Evolutionary conservation across 2,329 filamentous ascomycete genomes (phyloP), one percentile per base, ranked within the genome.

Genomic region (Myriosclerotinia curreyana): DNA sequence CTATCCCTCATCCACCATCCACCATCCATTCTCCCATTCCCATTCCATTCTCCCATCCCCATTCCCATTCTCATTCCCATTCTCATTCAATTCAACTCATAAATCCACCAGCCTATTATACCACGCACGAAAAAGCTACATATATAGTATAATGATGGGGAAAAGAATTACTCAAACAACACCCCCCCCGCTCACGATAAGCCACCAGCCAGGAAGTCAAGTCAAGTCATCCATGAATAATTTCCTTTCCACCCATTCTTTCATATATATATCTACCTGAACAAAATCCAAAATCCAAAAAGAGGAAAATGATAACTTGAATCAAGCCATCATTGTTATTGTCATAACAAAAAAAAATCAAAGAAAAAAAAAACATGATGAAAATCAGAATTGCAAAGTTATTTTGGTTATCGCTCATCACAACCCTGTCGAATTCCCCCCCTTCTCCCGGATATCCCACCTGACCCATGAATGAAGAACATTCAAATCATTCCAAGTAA

Each of bases 211-310:
- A n/a, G n/a, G n/a, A n/a, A n/a, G n/a, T n/a, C n/a, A n/a, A n/a
- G n/a, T 28, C 48, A 49, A 9, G 12, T 25, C 22, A 42, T 15
- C 46, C 46, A 25, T 17, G 28, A 31, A n/a, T n/a, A n/a, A n/a
- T n/a, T n/a, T 31, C 2, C 2, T 31, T 31, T 31, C 5, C 28
- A 31, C 42, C 20, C 20, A 49, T 49, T 4, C 5, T 11, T 12
- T 25, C 12, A 28, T 25, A 28, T 31, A 5, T 28, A 22, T n/a
- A 54, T 15, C 15, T 8, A 6, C 9, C 14, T n/a, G 25, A 56
- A 44, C 38, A 44, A 56, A 56, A 44, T 44, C 53, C 38, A 44
- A 56, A 56, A 44, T 44, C 34, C 28, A 31, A 53, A 15, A 38
- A 53, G 34, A 53, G n/a, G n/a, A 25, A 25, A 36, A 38, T 22